These are phyloP conservation scores for Taphrina communis DNA, from an alignment of 1,139 yeast genomes.

Conservation along the genomic window DNA sequence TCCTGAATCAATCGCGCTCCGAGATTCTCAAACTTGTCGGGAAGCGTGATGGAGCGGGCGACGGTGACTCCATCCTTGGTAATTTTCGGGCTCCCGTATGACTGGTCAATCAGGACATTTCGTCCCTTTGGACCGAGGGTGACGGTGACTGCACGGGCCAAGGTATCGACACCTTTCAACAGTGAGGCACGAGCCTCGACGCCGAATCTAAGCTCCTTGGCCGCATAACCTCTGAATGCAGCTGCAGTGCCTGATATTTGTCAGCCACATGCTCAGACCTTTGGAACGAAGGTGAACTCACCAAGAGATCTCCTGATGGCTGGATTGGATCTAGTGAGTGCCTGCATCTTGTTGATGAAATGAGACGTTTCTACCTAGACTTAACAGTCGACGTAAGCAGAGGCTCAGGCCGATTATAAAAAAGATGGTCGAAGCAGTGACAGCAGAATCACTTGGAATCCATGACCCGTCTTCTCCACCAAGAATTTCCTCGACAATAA, in stretches of 20 bases:
- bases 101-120: conserved; percentile 95
- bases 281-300: not conserved
- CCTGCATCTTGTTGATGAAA: conserved; percentile 14
- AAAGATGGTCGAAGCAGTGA: not conserved
- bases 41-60: conserved; percentile 79
- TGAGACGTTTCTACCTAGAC: not conserved
- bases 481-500: too few species aligned
- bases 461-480: not conserved
- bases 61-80: conserved; percentile 99
- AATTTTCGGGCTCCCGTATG: conserved; percentile 96
- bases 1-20: conserved; percentile 97
- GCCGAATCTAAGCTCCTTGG: conserved; percentile 92
- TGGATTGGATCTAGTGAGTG: conserved; percentile 31
- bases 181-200: conserved; percentile 98
- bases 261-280: conserved; percentile 2
- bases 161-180: conserved; percentile 91
- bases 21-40: conserved; percentile 94
- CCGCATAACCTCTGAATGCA: conserved; percentile 33
- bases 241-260: conserved; percentile 24
- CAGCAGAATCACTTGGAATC: too few species aligned
- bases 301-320: conserved; percentile 33
- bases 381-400: not conserved
- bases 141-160: conserved; percentile 96
- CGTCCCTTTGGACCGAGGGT: conserved; percentile 99
- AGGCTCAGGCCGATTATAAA: too few species aligned